Evolutionary conservation across 2,329 filamentous ascomycete species (phyloP).

Genomic region (Acrocalymma vagum): DNA sequence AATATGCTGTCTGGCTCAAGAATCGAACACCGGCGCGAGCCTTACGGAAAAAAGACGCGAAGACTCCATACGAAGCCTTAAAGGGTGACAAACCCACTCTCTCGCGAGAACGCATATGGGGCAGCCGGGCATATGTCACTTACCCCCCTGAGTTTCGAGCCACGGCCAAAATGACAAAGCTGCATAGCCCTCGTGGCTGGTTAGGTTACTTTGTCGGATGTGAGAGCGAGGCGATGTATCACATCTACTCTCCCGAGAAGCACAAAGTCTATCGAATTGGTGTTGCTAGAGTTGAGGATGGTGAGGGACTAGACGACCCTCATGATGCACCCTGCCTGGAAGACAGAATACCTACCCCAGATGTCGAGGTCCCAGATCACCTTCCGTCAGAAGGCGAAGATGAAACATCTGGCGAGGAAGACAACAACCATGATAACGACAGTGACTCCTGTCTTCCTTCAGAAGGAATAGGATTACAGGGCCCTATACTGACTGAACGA

Average conservation of each 20-base stretch:
- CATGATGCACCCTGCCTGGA: constrained; percentile 1
- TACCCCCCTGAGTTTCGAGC: too few relatives aligned
- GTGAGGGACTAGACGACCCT: constrained; percentile 1
- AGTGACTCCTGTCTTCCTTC: too few relatives aligned
- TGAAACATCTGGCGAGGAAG: neutral
- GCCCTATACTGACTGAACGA: too few relatives aligned
- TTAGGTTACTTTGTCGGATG: constrained; percentile 2
- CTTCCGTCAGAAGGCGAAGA: neutral
- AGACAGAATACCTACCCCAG: constrained; percentile 1
- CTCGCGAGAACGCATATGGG: constrained; percentile 1
- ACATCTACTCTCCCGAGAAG: constrained; percentile 2
- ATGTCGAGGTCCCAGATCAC: neutral
- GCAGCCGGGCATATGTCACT: constrained; percentile 1
- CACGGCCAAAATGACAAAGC: neutral
- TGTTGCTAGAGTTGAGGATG: neutral
- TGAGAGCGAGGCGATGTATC: constrained; percentile 1
- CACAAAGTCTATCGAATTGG: constrained; percentile 1
- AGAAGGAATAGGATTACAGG: too few relatives aligned
- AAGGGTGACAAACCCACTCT: neutral
- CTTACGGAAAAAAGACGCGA: constrained; percentile 1
- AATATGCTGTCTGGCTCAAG: constrained; percentile 3
- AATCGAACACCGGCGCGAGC: neutral
- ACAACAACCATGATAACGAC: too few relatives aligned
- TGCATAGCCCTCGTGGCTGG: neutral
- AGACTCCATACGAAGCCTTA: neutral